phyloP scores from a whole-genome alignment of 2,329 filamentous ascomycete species.

The Alternaria longipes region DNA sequence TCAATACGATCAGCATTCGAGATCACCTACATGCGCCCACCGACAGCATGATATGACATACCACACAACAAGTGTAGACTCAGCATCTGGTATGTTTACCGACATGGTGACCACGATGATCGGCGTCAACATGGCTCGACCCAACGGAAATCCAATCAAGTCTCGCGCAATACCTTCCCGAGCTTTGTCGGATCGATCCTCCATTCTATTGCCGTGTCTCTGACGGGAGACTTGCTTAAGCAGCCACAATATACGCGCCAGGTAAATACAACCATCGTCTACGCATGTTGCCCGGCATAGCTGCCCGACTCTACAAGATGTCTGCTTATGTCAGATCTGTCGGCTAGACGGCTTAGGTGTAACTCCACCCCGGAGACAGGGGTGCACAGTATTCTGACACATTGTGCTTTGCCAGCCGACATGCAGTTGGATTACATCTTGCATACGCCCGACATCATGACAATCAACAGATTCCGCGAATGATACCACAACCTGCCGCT shows the following conservation, averaged over 20 bases:
- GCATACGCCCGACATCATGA: slow-evolving; percentile 2
- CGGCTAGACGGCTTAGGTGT: neutral
- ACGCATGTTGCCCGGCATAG: neutral
- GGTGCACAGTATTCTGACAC: neutral
- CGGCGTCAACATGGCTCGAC: neutral
- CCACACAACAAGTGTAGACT: neutral
- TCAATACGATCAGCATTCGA: neutral
- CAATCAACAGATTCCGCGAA: neutral
- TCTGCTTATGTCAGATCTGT: slow-evolving; percentile 3
- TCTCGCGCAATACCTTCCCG: neutral
- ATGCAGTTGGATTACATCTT: neutral
- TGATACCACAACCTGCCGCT: neutral
- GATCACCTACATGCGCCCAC: neutral
- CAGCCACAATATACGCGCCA: neutral
- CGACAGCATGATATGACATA: neutral
- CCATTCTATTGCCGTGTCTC: neutral
- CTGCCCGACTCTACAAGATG: neutral
- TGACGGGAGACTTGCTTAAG: neutral
- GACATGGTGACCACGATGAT: neutral
- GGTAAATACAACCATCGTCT: neutral
- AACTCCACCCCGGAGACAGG: neutral
- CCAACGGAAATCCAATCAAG: neutral
- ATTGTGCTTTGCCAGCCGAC: neutral
- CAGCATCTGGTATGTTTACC: neutral
- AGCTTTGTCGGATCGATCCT: neutral